Base-by-base conservation (phyloP, 306 rosid genomes). In the Inga laurina region DNA sequence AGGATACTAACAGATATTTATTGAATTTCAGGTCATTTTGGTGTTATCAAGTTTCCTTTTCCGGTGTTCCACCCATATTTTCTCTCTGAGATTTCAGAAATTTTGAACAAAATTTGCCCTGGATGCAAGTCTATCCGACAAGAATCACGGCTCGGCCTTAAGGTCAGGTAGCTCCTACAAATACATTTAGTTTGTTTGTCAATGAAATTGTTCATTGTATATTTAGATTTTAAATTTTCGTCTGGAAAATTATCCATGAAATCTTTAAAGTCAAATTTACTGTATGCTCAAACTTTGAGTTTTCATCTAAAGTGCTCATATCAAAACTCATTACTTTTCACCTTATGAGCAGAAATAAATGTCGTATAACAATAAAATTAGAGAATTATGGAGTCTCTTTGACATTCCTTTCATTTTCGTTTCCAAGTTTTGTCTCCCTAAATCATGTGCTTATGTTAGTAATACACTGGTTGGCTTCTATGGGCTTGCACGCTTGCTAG, bases 21-120 rank as follows among this genome's bases (percentile, higher is more conserved):
- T 82, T 72, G 70, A 82, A 81, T 86, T 88, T 81, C 88, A 97
- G 99, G 99, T 84, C 99, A 97, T 86, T 94, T 86, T 84, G 99
- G 99, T 73, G 87, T 78, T 21, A 92, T 97, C 80, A 83, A 87
- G 72, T 94, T 97, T 86, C 93, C 94, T 18, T 87, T 82, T 83
- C 48, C 89, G 12, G 79, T 94, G 61, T 88, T 93, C 74, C 94
- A 97, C 83, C 99, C 97, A 4, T 94, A 94, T 82, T 94, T 85
- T 87, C 84, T 92, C 65, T 83, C 97, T 41, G 97, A 97, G 90
- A 91, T 90, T 79, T 90, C 86, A n/a, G 88, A 87, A 65, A 91
- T 97, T 80, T 84, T 97, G 86, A 94, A 97, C 88, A 88, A 86
- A 79, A 87, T 97, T 81, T 97, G 99, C 76, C 95, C 97, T 8